Percentiles rank a stretch among this genome's conserved stretches.
These are phyloP conservation scores for Neofusicoccum sp. DNA, from an alignment of 2,329 filamentous ascomycete species.

Conservation along the genomic window DNA sequence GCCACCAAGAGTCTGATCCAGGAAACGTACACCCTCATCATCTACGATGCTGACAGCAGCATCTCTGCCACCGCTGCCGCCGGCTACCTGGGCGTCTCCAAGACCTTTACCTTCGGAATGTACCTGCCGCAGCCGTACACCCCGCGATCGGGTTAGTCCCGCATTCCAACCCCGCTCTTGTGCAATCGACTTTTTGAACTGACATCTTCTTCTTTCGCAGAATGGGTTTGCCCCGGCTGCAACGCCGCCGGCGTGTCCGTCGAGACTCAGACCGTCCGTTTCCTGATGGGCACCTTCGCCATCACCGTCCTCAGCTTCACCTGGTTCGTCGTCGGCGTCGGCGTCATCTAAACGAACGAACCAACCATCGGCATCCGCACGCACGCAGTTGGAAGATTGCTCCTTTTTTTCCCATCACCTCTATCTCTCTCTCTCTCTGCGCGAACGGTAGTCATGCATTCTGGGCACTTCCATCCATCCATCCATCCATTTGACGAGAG, in stretches of 20 bases:
- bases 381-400: too few species aligned
- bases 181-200: slow-evolving; percentile 7
- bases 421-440: too few species aligned
- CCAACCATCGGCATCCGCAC: too few species aligned
- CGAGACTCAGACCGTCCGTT: slow-evolving; percentile 56
- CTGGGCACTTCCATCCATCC: too few species aligned
- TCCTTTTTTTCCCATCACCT: background rate
- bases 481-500: background rate
- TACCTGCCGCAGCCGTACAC: slow-evolving; percentile 56
- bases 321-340: slow-evolving; percentile 48
- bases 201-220: slow-evolving; percentile 29
- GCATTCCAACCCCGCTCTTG: slow-evolving; percentile 19
- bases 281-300: slow-evolving; percentile 54
- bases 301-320: slow-evolving; percentile 60
- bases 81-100: slow-evolving; percentile 55
- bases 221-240: slow-evolving; percentile 58
- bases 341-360: slow-evolving; percentile 34
- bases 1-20: slow-evolving; percentile 47
- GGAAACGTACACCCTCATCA: slow-evolving; percentile 62
- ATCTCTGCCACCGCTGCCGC: slow-evolving; percentile 52
- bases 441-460: too few species aligned
- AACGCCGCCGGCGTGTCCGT: slow-evolving; percentile 51
- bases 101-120: slow-evolving; percentile 60
- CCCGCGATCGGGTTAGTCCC: slow-evolving; percentile 47
- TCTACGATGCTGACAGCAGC: slow-evolving; percentile 58